Evolutionary conservation across 306 rosid genomes (phyloP), one percentile per base, ranked within the genome.

Genomic region (Albizia julibrissin): DNA sequence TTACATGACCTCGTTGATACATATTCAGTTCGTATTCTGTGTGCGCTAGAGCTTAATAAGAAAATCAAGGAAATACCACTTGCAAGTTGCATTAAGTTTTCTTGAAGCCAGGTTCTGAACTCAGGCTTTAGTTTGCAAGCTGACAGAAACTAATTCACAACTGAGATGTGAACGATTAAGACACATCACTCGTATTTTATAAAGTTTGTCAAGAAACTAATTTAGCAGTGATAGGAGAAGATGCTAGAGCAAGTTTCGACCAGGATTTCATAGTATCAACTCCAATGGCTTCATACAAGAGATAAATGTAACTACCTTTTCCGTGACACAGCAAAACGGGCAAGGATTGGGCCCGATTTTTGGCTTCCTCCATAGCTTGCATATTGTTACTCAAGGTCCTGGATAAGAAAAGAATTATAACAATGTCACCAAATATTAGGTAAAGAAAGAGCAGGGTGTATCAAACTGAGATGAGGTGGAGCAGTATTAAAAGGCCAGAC

Each of bases 241-340:
- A 70, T 61, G 49, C 42, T 9, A 27, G 73, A 9, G 79, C 43
- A 72, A 29, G 44, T 43, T 22, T 43, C 21, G 13, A 69, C 15
- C 5, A 73, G n/a, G 16, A 29, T 34, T 50, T 31, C 46, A 26
- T 12, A 66, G 14, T 10, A 58, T 16, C 29, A 65, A 70, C 69
- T 33, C 47, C 59, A 66, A 58, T 10, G 26, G 74, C 16, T 66
- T 37, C 54, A 14, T 22, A 12, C 24, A 6, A 43, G 56, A 42
- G 34, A 43, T 69, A 12, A 5, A 70, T 13, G 4, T 44, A 84
- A 75, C 42, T 86, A 95, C 99, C 94, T 93, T 93, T 90, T 80
- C 99, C 99, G 83, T 95, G 99, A 82, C 98, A 95, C 43, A 95
- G 89, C 81, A 95, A 86, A 84, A 93, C 56, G 16, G 99, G 98